These are phyloP conservation scores for Colletotrichum siamense DNA, from an alignment of 2,329 filamentous ascomycete genomes.

Conservation along the genomic window DNA sequence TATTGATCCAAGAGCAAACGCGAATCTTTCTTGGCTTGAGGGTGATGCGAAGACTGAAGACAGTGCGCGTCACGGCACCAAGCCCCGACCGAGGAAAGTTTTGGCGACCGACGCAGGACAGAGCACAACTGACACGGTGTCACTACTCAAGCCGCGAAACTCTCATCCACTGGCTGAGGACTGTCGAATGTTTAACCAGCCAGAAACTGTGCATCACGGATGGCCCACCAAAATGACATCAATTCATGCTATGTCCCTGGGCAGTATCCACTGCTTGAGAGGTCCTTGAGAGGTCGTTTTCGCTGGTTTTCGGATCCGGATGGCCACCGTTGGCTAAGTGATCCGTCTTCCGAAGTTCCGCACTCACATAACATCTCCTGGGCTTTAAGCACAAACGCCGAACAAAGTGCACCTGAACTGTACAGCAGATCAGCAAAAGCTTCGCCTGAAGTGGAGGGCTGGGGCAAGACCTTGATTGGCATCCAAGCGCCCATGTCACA, in stretches of 20 bases:
- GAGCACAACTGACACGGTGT: neutral
- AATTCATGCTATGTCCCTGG: neutral
- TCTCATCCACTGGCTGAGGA: neutral
- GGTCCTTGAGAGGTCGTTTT: neutral
- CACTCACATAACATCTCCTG: neutral
- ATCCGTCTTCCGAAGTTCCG: neutral
- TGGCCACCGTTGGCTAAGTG: neutral
- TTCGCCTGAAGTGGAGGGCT: conserved; percentile 16
- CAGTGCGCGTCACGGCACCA: neutral
- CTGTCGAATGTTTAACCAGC: neutral
- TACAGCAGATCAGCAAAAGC: conserved; percentile 11
- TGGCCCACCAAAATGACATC: neutral
- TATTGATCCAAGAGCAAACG: neutral
- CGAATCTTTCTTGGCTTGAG: neutral
- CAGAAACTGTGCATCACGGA: neutral
- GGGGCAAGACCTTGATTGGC: neutral
- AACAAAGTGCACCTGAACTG: neutral
- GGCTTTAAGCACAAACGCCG: neutral
- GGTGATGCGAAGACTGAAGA: neutral
- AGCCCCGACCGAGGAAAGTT: neutral
- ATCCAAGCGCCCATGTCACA: neutral
- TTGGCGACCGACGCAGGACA: neutral
- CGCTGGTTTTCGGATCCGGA: neutral
- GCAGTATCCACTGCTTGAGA: neutral
- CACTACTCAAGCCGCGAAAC: neutral